Conservation (phyloP, 805 yeast genomes). For the Lipomyces yamadae region DNA sequence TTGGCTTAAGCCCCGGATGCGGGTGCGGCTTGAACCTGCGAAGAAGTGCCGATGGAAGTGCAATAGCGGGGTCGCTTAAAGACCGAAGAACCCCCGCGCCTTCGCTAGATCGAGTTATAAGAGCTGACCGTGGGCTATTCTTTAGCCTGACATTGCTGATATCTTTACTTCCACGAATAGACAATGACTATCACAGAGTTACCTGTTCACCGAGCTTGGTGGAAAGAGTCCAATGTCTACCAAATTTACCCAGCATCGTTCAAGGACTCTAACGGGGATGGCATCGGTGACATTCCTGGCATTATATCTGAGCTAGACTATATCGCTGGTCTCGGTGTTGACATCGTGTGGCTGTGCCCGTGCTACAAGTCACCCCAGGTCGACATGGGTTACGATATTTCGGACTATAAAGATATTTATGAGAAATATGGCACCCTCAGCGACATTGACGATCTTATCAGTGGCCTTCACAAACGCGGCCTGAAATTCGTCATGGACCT, state of each 20-base stretch:
- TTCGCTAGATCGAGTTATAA: not conserved
- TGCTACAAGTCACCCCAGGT: conserved; percentile 64
- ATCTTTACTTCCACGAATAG: not conserved
- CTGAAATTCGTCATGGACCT: conserved; percentile 60
- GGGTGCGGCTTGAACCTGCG: not conserved
- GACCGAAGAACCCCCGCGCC: not conserved
- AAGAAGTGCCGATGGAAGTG: not conserved
- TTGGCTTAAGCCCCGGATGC: too few species aligned
- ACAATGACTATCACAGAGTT: not conserved
- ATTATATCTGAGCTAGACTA: conserved; percentile 59
- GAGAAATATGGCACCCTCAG: conserved; percentile 59
- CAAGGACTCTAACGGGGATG: conserved; percentile 64
- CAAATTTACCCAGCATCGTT: conserved; percentile 68
- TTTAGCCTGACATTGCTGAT: not conserved
- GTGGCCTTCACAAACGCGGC: conserved; percentile 56
- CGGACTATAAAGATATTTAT: conserved; percentile 60
- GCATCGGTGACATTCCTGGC: conserved; percentile 62
- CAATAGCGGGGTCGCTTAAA: not conserved
- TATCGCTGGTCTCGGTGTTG: conserved; percentile 56
- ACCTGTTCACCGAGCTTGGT: conserved; percentile 43
- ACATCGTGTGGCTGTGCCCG: conserved; percentile 63
- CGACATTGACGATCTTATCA: conserved; percentile 56
- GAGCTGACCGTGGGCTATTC: not conserved
- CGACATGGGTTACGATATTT: conserved; percentile 68
- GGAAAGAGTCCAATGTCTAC: conserved; percentile 59